Base-by-base conservation (phyloP, 371 early-diverging fungal genomes). In the Mortierella sp. region DNA sequence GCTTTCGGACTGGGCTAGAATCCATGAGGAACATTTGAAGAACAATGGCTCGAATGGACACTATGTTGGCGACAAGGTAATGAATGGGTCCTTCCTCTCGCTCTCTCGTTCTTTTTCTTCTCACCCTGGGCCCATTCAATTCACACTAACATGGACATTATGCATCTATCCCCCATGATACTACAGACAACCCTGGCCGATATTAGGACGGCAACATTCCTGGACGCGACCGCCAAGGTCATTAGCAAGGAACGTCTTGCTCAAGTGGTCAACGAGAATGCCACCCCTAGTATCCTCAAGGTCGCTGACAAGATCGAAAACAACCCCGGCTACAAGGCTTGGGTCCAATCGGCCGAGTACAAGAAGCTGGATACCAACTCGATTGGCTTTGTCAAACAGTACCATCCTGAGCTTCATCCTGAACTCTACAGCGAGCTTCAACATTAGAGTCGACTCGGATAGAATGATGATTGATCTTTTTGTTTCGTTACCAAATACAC, bases 51-150 rank as follows among this genome's bases (percentile, higher is more conserved):
- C 16, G 14, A 63, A 59, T 22, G 71, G 71, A 9, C 60, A 63
- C 39, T 63, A 63, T 19, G 71, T 71, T 19, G 71, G 71, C 47
- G 45, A 56, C 43, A 41, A 60, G 24, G 64, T 71, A 57, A 51
- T 44, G 8, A 10, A 7, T 39, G 10, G 39, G 14, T 39, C 39
- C 39, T 39, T 19, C 17, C 17, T 31, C 13, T 16, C 24, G 19
- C 3, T 5, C 16, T 44, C 16, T 24, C 10, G 12, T 53, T 45
- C 10, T n/a, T 0, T 40, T 17, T 44, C n/a, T 1, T 19, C 3
- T 5, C 13, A 9, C 16, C 13, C 4, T 27, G 3, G 17, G 22
- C 19, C 24, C 7, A 39, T 14, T 24, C 10, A 9, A 22, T 9
- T 46, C 22, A 19, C 54, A 28, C 1, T 8, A 25, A 14, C 7